Base-by-base conservation (phyloP, 2,329 filamentous ascomycete genomes). In the Tetracladium maxilliforme region DNA sequence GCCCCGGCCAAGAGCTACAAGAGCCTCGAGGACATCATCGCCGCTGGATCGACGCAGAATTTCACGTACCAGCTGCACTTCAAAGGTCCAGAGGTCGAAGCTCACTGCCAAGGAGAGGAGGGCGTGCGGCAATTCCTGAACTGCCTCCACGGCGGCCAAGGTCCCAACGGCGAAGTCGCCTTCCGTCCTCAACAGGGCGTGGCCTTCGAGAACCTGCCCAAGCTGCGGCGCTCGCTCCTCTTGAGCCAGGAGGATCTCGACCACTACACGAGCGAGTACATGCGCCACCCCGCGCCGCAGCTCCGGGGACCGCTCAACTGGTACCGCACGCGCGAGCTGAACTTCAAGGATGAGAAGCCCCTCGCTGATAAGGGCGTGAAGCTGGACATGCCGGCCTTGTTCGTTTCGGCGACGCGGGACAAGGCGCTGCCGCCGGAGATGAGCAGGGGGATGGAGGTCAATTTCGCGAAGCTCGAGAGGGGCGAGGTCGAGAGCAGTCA, bases 11-110 rank as follows among this genome's bases (percentile, higher is more conserved):
- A 46, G 27, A 48, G 44, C 13, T 80, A 56, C 42, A 33, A 65
- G 10, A 54, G 70, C 2, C 54, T 76, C 3, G 64, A 76, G 39
- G 51, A 64, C n/a, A 33, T 79, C 15, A 66, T 78, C 22, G 56
- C 56, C 21, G 54, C 46, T 36, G 42, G 58, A 27, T 41, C 46
- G 12, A 38, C 80, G 20, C 71, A 74, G 21, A 77, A 79, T 41
- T 87, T 92, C 43, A 61, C 53, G 10, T 98, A 98, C 50, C 87
- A 94, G 58, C 46, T 90, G 22, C 82, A 92, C 36, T 66, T 94
- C 25, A 65, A 62, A 2, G 71, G 73, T 12, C 69, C 70, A 1
- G 70, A 77, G 10, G 54, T 83, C 7, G 70, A 87, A 41, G 49
- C 51, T 25, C 47, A 47, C 10, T 53, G 74, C 23, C 58, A 62